Evolutionary conservation across 805 yeast genomes (phyloP).

Genomic region (Suhomyces tanzawaensis): DNA sequence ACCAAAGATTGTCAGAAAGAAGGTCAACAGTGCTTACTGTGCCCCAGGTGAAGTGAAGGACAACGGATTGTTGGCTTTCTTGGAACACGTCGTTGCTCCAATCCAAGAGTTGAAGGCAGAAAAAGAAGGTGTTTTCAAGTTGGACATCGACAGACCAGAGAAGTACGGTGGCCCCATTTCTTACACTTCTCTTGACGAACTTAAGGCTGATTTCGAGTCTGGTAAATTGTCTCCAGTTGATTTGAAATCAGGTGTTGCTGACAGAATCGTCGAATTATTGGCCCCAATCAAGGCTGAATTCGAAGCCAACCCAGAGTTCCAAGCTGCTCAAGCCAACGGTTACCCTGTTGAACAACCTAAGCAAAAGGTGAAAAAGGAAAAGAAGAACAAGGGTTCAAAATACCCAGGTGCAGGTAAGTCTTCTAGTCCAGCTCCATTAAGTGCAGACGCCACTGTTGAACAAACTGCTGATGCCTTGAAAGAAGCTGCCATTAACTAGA

Average conservation of each 20-base stretch:
- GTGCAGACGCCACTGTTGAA: conserved; percentile 4
- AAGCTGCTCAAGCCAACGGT: conserved; percentile 71
- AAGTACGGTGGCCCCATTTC: conserved; percentile 93
- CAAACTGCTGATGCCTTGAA: conserved; percentile 8
- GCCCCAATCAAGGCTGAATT: conserved; percentile 81
- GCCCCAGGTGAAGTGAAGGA: conserved; percentile 90
- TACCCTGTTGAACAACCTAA: conserved; percentile 73
- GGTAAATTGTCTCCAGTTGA: conserved; percentile 89
- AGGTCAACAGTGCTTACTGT: conserved; percentile 88
- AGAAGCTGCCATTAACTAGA: conserved; percentile 8
- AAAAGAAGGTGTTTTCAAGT: conserved; percentile 52
- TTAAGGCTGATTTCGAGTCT: conserved; percentile 69
- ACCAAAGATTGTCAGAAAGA: conserved; percentile 84
- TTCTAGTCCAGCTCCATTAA: conserved; percentile 10
- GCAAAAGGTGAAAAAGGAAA: conserved; percentile 70
- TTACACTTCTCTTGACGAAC: conserved; percentile 61
- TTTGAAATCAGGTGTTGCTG: conserved; percentile 88
- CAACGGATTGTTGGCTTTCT: conserved; percentile 85
- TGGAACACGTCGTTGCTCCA: conserved; percentile 83
- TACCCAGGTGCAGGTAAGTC: conserved; percentile 65
- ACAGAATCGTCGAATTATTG: conserved; percentile 73
- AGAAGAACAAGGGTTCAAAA: conserved; percentile 86
- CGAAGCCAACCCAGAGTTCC: conserved; percentile 62
- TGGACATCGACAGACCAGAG: conserved; percentile 87
- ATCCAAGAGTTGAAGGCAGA: conserved; percentile 73